A percentile compares a stretch with the other conserved stretches of the same genome.
Evolutionary conservation across 1,284 basidiomycete genomes (phyloP).

Genomic region (Ustilago vetiveriae): DNA sequence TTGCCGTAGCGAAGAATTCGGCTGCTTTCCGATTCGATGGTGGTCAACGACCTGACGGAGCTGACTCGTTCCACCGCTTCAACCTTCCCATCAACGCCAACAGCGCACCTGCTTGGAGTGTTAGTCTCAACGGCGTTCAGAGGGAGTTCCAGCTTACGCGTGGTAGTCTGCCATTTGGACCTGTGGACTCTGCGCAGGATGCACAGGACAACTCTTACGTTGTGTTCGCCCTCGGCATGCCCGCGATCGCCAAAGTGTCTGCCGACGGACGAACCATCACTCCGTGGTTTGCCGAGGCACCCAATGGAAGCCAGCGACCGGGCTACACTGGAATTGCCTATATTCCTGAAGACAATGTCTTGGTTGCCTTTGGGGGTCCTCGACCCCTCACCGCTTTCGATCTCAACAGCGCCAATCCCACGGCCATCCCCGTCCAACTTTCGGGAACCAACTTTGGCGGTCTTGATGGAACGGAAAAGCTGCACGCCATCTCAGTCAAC

Average conservation of each 20-base stretch:
- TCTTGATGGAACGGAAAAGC: constrained; percentile 57
- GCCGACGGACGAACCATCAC: constrained; percentile 47
- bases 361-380: constrained; percentile 63
- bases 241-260: constrained; percentile 61
- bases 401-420: constrained; percentile 31
- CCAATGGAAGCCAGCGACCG: constrained; percentile 59
- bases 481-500: constrained; percentile 40
- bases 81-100: constrained; percentile 49
- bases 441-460: constrained; percentile 51
- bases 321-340: constrained; percentile 63
- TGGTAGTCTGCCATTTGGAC: constrained; percentile 60
- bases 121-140: constrained; percentile 55
- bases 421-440: constrained; percentile 45
- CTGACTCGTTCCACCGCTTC: constrained; percentile 62
- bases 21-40: constrained; percentile 57
- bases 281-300: constrained; percentile 49
- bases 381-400: constrained; percentile 59
- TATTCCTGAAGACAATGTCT: constrained; percentile 46
- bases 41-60: constrained; percentile 47
- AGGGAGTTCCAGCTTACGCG: constrained; percentile 34
- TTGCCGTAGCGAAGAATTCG: constrained; percentile 60
- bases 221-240: constrained; percentile 61
- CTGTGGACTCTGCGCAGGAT: constrained; percentile 62
- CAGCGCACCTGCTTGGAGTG: constrained; percentile 51
- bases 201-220: constrained; percentile 62